A percentile compares a stretch with the other conserved stretches of the same genome.
Conservation (phyloP, 2,329 filamentous ascomycete genomes). For the Trichophyton rubrum region DNA sequence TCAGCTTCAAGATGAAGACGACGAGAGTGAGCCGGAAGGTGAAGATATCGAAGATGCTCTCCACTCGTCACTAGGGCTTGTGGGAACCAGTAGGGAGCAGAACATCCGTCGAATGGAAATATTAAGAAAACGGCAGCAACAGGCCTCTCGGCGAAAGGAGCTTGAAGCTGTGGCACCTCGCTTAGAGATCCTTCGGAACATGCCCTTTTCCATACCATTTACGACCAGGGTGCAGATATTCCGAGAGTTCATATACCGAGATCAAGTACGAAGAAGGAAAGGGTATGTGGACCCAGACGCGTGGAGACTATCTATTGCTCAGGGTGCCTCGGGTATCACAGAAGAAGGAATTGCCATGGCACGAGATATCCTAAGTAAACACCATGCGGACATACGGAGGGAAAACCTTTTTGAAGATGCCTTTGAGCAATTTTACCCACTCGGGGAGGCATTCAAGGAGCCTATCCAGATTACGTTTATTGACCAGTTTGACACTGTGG, state of each 20-base stretch:
- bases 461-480: conserved; percentile 95
- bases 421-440: conserved; percentile 64
- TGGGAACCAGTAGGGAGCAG: conserved; percentile 49
- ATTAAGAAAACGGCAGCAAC: conserved; percentile 51
- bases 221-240: conserved; percentile 85
- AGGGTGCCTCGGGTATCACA: conserved; percentile 28
- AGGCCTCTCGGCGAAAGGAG: conserved; percentile 55
- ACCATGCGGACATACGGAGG: conserved; percentile 69
- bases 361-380: conserved; percentile 38
- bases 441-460: conserved; percentile 78
- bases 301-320: conserved; percentile 54
- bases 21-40: conserved; percentile 32
- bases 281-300: conserved; percentile 60
- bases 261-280: conserved; percentile 58
- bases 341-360: conserved; percentile 29
- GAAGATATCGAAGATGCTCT: conserved; percentile 29
- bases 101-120: conserved; percentile 51
- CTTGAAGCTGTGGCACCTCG: conserved; percentile 72
- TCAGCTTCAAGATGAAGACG: conserved; percentile 49
- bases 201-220: conserved; percentile 95
- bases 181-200: conserved; percentile 81
- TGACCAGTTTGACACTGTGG: conserved; percentile 71
- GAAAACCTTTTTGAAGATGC: conserved; percentile 76
- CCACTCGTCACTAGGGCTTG: conserved; percentile 26
- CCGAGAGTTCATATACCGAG: conserved; percentile 75